These are phyloP conservation scores for Aphanomyces astaci DNA, from an alignment of 352 stramenopile genomes.

Conservation along the genomic window DNA sequence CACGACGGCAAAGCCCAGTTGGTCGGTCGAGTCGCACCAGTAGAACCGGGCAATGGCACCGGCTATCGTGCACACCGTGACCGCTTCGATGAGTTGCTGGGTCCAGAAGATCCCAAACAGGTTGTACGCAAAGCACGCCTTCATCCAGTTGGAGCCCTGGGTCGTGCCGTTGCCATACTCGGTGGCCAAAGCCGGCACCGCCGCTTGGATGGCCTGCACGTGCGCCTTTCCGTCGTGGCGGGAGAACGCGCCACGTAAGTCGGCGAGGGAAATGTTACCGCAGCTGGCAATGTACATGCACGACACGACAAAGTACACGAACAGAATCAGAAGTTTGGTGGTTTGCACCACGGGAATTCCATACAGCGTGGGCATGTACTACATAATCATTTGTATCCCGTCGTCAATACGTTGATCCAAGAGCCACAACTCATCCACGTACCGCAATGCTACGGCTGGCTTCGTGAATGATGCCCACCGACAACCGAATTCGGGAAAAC, in stretches of 20 bases:
- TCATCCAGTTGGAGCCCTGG: conserved; percentile 39
- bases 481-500: conserved; percentile 56
- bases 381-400: too few species aligned
- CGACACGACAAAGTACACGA: conserved; percentile 49
- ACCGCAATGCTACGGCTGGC: conserved; percentile 46
- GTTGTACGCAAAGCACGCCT: conserved; percentile 52
- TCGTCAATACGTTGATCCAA: too few species aligned
- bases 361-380: conserved; percentile 48
- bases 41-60: conserved; percentile 89
- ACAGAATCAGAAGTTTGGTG: conserved; percentile 40
- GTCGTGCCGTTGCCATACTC: conserved; percentile 32
- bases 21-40: conserved; percentile 63
- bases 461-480: conserved; percentile 62
- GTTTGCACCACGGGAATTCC: conserved; percentile 55
- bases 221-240: conserved; percentile 24
- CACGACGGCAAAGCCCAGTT: conserved; percentile 49
- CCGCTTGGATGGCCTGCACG: conserved; percentile 25
- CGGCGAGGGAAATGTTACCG: conserved; percentile 34
- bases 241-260: conserved; percentile 24
- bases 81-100: conserved; percentile 91
- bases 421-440: too few species aligned
- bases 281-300: conserved; percentile 56
- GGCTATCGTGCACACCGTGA: conserved; percentile 91
- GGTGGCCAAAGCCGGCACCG: conserved; percentile 28
- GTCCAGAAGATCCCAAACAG: conserved; percentile 97